These are phyloP conservation scores for Cyclaneusma minus DNA, from an alignment of 2,329 filamentous ascomycete species.

Conservation along the genomic window DNA sequence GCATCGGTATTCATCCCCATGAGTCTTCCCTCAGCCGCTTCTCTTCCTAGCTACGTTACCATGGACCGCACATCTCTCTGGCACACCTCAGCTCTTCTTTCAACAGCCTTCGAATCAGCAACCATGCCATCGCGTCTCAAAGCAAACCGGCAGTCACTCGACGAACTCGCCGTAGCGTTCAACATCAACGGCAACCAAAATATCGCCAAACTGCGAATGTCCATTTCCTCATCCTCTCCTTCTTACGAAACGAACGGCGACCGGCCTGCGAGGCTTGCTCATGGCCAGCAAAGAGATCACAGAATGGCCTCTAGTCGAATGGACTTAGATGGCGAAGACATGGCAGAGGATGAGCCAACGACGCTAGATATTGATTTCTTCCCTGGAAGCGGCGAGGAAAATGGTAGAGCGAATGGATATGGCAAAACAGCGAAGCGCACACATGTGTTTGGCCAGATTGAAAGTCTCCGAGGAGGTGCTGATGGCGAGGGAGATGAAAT, in stretches of 20 bases:
- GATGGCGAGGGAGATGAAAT: constrained; percentile 8
- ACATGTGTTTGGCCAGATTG: constrained; percentile 22
- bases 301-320: constrained; percentile 24
- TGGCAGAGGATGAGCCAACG: constrained; percentile 12
- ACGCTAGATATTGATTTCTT: constrained; percentile 22
- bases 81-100: constrained; percentile 66
- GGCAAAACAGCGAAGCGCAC: constrained; percentile 8
- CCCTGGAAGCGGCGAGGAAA: constrained; percentile 11
- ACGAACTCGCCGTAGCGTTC: constrained; percentile 47
- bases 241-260: constrained; percentile 6
- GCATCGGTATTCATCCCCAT: constrained; percentile 70
- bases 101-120: constrained; percentile 61
- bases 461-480: constrained; percentile 14
- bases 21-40: constrained; percentile 38
- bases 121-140: constrained; percentile 61
- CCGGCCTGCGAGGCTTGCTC: background rate
- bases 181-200: constrained; percentile 67
- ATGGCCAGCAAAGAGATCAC: constrained; percentile 9
- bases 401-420: constrained; percentile 6
- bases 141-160: constrained; percentile 30
- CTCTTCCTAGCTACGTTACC: constrained; percentile 40
- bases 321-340: constrained; percentile 20
- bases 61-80: constrained; percentile 54
- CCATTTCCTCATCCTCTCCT: constrained; percentile 12
- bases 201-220: constrained; percentile 61